phyloP scores from a whole-genome alignment of 2,329 filamentous ascomycete genomes.

The Aureobasidium sp. region DNA sequence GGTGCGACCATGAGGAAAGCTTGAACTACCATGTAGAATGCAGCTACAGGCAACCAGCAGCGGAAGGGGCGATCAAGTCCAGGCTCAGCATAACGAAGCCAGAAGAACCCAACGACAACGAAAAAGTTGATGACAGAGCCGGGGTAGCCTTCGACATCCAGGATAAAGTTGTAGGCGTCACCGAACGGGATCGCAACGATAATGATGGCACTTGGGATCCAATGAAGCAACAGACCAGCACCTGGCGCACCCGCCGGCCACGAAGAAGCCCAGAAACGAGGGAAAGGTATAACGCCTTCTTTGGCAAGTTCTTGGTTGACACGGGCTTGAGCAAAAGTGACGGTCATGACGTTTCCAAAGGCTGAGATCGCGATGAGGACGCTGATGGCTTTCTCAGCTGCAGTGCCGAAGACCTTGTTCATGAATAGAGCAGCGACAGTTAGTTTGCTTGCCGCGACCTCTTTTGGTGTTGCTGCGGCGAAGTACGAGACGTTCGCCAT shows the following conservation, averaged over 20 bases:
- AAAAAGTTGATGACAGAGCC: conserved; percentile 53
- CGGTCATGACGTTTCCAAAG: conserved; percentile 64
- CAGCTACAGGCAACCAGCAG: not conserved
- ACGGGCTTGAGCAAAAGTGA: conserved; percentile 56
- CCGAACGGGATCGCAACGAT: conserved; percentile 54
- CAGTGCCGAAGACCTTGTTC: conserved; percentile 47
- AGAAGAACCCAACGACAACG: conserved; percentile 49
- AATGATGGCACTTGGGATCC: conserved; percentile 58
- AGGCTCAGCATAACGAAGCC: conserved; percentile 52
- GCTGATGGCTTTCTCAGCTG: conserved; percentile 51
- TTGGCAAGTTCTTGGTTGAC: conserved; percentile 65
- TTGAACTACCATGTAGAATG: not conserved
- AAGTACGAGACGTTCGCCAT: conserved; percentile 58
- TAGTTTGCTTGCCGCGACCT: conserved; percentile 55
- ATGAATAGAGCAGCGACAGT: not conserved
- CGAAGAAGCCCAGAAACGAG: conserved; percentile 45
- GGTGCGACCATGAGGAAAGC: not conserved
- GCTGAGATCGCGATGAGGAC: conserved; percentile 59
- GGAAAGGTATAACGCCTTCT: conserved; percentile 61
- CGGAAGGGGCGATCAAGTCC: conserved; percentile 28
- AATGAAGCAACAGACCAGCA: conserved; percentile 54
- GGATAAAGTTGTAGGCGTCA: conserved; percentile 63
- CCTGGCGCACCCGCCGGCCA: not conserved
- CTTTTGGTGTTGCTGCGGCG: conserved; percentile 56
- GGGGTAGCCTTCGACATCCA: conserved; percentile 63